A percentile compares a stretch with the other conserved stretches of the same genome.
Evolutionary conservation across 1,284 basidiomycete genomes (phyloP).

Genomic region (Rhodotorula mucilaginosa): DNA sequence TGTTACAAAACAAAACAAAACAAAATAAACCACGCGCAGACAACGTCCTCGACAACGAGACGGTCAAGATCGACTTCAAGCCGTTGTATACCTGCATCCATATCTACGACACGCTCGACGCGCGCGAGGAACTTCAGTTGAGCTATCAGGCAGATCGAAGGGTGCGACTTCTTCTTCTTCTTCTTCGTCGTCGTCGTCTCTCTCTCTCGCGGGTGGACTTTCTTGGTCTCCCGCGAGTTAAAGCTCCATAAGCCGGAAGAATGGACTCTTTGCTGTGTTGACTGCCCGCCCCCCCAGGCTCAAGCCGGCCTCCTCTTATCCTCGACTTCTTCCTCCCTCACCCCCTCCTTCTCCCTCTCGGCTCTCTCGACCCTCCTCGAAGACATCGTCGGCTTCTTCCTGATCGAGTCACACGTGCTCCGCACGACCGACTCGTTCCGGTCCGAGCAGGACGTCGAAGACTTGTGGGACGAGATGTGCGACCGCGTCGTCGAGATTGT

Average conservation of each 20-base stretch:
- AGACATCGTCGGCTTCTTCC: slow-evolving; percentile 98
- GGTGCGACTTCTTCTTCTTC: too few species aligned
- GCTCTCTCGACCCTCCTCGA: slow-evolving; percentile 64
- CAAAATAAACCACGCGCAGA: too few species aligned
- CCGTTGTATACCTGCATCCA: slow-evolving; percentile 96
- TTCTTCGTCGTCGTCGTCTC: too few species aligned
- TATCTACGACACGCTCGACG: slow-evolving; percentile 88
- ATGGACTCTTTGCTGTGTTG: too few species aligned
- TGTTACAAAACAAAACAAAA: too few species aligned
- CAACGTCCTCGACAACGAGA: slow-evolving; percentile 86
- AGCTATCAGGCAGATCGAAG: slow-evolving; percentile 96
- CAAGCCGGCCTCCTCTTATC: slow-evolving; percentile 96
- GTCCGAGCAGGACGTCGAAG: slow-evolving; percentile 84
- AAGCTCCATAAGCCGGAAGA: too few species aligned
- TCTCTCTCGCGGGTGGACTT: too few species aligned
- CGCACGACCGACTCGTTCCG: slow-evolving; percentile 78
- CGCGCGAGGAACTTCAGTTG: slow-evolving; percentile 79
- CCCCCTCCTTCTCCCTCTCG: slow-evolving; percentile 55
- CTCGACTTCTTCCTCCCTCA: slow-evolving; percentile 53
- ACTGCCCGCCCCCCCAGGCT: slow-evolving; percentile 57
- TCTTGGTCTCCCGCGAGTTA: too few species aligned
- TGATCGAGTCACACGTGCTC: slow-evolving; percentile 90
- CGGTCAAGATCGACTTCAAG: slow-evolving; percentile 84
- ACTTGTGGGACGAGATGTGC: slow-evolving; percentile 91
- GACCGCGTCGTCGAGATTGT: slow-evolving; percentile 73